phyloP scores from a whole-genome alignment of 306 rosid species.

The Rubus idaeus region DNA sequence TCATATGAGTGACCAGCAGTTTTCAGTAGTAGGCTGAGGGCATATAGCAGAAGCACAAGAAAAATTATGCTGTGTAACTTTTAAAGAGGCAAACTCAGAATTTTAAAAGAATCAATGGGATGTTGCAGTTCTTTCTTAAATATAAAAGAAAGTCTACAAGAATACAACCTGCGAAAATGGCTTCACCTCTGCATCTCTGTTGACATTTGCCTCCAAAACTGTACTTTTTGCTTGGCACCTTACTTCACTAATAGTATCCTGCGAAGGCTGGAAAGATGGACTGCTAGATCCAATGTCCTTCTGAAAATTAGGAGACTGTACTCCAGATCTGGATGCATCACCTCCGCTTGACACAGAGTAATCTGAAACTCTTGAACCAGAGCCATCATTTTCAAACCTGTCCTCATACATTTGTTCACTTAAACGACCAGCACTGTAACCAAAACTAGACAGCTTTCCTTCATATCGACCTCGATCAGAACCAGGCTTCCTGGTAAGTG shows the following conservation, averaged over 20 bases:
- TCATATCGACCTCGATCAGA: conserved; percentile 80
- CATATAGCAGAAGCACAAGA: not conserved
- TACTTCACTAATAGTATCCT: conserved; percentile 53
- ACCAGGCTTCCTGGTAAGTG: conserved; percentile 79
- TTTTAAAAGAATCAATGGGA: not conserved
- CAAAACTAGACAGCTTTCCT: conserved; percentile 66
- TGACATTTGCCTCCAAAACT: conserved; percentile 39
- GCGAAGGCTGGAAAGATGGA: conserved; percentile 46
- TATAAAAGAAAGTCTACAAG: conserved; percentile 23
- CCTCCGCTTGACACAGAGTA: conserved; percentile 72
- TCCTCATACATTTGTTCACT: conserved; percentile 67
- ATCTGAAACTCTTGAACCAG: conserved; percentile 72
- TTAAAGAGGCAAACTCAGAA: not conserved
- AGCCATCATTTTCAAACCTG: conserved; percentile 73
- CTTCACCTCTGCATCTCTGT: conserved; percentile 43
- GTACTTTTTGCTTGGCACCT: conserved; percentile 38
- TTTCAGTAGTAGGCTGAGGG: not conserved
- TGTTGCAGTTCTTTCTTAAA: not conserved
- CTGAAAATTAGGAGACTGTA: conserved; percentile 61
- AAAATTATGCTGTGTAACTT: not conserved
- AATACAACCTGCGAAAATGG: conserved; percentile 47
- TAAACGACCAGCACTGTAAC: conserved; percentile 69
- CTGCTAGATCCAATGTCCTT: conserved; percentile 57
- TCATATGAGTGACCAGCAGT: not conserved
- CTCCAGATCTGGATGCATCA: conserved; percentile 63